A percentile compares a stretch with the other conserved stretches of the same genome.
Conservation (phyloP, 2,329 filamentous ascomycete genomes). For the Talaromyces sp. region DNA sequence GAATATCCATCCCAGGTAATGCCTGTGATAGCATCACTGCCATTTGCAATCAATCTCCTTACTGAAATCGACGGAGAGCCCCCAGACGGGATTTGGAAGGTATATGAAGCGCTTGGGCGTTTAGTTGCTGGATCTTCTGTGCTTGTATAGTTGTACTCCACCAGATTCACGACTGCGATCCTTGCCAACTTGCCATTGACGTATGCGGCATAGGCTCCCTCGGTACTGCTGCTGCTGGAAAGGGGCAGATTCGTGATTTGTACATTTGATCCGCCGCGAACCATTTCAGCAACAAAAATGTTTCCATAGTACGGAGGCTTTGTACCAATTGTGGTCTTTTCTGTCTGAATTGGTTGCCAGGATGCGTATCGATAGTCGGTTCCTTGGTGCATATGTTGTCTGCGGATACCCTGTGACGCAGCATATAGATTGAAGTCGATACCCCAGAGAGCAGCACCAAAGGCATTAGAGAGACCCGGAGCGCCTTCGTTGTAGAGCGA, state of each 20-base stretch:
- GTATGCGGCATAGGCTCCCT: constrained; percentile 19
- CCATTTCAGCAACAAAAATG: constrained; percentile 18
- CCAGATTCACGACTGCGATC: constrained; percentile 17
- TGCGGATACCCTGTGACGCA: constrained; percentile 10
- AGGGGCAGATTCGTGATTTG: constrained; percentile 13
- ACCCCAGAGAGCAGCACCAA: constrained; percentile 20
- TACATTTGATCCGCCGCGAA: constrained; percentile 14
- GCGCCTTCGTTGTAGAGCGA: constrained; percentile 18
- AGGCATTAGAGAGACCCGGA: constrained; percentile 19
- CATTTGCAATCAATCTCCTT: constrained; percentile 14
- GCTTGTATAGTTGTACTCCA: constrained; percentile 18
- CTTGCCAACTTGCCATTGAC: constrained; percentile 13
- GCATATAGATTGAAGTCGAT: constrained; percentile 17
- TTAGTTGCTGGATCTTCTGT: constrained; percentile 3
- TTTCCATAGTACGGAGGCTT: constrained; percentile 20
- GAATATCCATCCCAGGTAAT: constrained; percentile 19
- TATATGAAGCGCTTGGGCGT: constrained; percentile 23
- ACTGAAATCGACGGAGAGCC: constrained; percentile 3
- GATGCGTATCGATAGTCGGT: constrained; percentile 16
- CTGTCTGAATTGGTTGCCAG: constrained; percentile 14
- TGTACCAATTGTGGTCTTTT: constrained; percentile 11
- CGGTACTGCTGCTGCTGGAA: constrained; percentile 14
- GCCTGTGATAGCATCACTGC: constrained; percentile 13
- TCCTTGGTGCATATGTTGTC: constrained; percentile 19
- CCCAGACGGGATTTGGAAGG: constrained; percentile 23